A percentile compares a stretch with the other conserved stretches of the same genome.
These are phyloP conservation scores for Castanea mollissima DNA, from an alignment of 306 rosid genomes.

Conservation along the genomic window DNA sequence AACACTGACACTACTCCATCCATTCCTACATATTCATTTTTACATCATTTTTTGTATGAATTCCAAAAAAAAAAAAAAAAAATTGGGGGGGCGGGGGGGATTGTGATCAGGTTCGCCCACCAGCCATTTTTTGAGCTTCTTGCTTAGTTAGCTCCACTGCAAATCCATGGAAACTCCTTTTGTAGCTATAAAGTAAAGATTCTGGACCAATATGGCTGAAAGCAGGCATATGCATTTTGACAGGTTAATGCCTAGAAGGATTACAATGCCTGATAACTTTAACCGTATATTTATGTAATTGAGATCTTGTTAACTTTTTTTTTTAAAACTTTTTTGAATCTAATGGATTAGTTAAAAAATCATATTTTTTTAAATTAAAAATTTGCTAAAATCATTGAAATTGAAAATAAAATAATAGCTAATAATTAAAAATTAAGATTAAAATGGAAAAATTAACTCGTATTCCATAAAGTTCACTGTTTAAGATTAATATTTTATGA, in stretches of 20 bases:
- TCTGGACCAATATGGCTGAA: constrained; percentile 25
- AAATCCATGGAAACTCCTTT: constrained; percentile 45
- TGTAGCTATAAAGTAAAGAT: constrained; percentile 30
- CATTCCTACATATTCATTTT: constrained; percentile 23
- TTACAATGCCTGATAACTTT: neutral
- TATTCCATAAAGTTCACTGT: too few species aligned
- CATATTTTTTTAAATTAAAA: too few species aligned
- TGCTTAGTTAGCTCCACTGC: constrained; percentile 32
- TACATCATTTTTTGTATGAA: neutral
- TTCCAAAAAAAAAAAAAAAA: too few species aligned
- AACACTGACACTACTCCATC: constrained; percentile 54
- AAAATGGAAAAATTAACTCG: too few species aligned
- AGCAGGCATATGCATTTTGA: neutral
- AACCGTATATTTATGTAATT: too few species aligned
- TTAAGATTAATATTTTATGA: too few species aligned
- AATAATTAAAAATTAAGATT: too few species aligned
- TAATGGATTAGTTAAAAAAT: too few species aligned
- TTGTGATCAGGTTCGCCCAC: constrained; percentile 1
- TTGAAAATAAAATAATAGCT: too few species aligned
- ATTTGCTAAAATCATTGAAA: too few species aligned
- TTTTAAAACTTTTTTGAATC: too few species aligned
- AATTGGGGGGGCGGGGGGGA: neutral
- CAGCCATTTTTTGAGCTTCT: constrained; percentile 37
- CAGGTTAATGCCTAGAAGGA: neutral
- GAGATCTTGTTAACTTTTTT: too few species aligned